These are phyloP conservation scores for Camptophora hylomeconis DNA, from an alignment of 2,329 filamentous ascomycete species.

Conservation along the genomic window DNA sequence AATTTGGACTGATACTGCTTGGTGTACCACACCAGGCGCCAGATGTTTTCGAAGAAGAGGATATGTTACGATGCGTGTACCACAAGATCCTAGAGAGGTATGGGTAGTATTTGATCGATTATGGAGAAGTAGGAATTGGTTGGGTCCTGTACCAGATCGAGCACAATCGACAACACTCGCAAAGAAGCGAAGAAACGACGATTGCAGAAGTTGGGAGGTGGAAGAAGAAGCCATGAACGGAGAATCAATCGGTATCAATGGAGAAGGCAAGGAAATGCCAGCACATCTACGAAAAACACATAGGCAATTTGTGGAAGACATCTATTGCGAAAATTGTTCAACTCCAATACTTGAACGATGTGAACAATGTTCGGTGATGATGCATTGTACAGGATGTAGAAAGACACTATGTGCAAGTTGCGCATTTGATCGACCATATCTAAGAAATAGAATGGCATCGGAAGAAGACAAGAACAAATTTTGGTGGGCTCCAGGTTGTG, in stretches of 20 bases:
- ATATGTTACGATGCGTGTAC: conserved; percentile 42
- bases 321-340: conserved; percentile 42
- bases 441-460: conserved; percentile 23
- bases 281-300: conserved; percentile 42
- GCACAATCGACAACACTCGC: not conserved
- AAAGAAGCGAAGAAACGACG: conserved; percentile 27
- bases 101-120: conserved; percentile 51
- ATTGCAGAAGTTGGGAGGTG: conserved; percentile 41
- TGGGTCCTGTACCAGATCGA: conserved; percentile 30
- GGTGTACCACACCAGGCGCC: conserved; percentile 46
- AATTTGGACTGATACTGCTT: conserved; percentile 49
- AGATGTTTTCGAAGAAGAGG: conserved; percentile 43
- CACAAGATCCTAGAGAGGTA: conserved; percentile 42
- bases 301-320: conserved; percentile 37
- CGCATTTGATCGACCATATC: conserved; percentile 42
- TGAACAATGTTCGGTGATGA: conserved; percentile 47
- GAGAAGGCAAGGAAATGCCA: conserved; percentile 40
- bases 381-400: conserved; percentile 48
- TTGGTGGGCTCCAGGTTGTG: conserved; percentile 47
- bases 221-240: conserved; percentile 41
- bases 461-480: conserved; percentile 25
- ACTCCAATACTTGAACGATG: conserved; percentile 42
- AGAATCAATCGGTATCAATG: conserved; percentile 38
- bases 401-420: conserved; percentile 48
- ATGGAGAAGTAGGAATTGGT: conserved; percentile 47